Conservation (phyloP, 2,329 filamentous ascomycete species). For the Fusarium virguliforme region DNA sequence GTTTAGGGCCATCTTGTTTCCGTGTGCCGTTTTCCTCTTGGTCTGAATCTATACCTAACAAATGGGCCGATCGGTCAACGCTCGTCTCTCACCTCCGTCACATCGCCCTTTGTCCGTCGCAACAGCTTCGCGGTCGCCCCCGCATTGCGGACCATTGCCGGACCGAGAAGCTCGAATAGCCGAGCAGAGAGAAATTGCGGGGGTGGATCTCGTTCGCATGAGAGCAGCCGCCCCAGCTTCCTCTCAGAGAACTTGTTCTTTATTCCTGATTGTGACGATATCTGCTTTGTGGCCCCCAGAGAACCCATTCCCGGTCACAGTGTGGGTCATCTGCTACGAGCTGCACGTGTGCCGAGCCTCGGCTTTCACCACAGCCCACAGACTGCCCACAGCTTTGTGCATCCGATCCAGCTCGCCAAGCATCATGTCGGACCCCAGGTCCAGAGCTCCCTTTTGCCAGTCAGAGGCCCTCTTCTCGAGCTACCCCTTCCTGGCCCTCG, state of each 20-base stretch:
- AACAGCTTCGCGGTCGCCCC: neutral
- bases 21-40: too few species aligned
- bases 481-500: constrained; percentile 12
- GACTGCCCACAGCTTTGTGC: constrained; percentile 9
- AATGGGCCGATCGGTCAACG: neutral
- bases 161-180: constrained; percentile 16
- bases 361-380: constrained; percentile 2
- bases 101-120: constrained; percentile 1
- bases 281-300: neutral
- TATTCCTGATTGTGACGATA: constrained; percentile 9
- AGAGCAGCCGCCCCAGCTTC: neutral
- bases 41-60: too few species aligned
- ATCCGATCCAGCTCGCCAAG: neutral
- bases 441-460: constrained; percentile 11
- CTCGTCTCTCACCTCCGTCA: neutral
- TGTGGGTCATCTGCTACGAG: neutral
- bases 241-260: neutral
- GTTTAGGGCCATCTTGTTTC: too few species aligned
- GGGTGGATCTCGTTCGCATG: constrained; percentile 17
- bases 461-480: constrained; percentile 22
- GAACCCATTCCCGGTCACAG: neutral
- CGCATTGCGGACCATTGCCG: constrained; percentile 14
- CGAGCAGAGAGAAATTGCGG: constrained; percentile 12
- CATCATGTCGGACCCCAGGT: constrained; percentile 14
- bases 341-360: constrained; percentile 1